phyloP scores from a whole-genome alignment of 2,329 filamentous ascomycete species.

The Cladosporium sp. region DNA sequence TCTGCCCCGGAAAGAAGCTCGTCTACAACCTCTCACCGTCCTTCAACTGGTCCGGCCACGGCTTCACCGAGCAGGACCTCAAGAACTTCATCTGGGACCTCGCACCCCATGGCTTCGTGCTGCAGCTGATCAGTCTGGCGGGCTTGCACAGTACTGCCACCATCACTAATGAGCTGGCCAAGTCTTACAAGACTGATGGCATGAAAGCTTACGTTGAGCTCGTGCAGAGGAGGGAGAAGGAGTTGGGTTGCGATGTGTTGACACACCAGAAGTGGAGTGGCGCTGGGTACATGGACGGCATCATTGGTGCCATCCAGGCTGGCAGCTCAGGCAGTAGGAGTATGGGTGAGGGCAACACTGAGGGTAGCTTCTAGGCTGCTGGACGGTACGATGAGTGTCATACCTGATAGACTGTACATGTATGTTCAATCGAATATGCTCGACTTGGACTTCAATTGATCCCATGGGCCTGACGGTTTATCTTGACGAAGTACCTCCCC shows the following conservation, averaged over 20 bases:
- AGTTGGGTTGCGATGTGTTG: conserved; percentile 84
- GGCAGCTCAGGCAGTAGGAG: conserved; percentile 86
- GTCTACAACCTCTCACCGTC: conserved; percentile 96
- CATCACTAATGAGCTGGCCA: conserved; percentile 72
- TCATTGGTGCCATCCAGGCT: conserved; percentile 85
- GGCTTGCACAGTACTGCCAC: conserved; percentile 65
- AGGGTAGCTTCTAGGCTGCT: conserved; percentile 51
- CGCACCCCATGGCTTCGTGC: conserved; percentile 75
- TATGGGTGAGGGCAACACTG: conserved; percentile 94
- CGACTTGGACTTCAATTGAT: not conserved
- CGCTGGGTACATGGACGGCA: conserved; percentile 78
- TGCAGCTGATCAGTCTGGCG: conserved; percentile 65
- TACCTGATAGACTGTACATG: not conserved
- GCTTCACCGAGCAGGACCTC: conserved; percentile 78
- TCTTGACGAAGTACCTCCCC: no score
- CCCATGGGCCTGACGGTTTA: no score
- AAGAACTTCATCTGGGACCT: conserved; percentile 97
- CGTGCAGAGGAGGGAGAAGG: conserved; percentile 86
- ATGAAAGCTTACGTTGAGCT: conserved; percentile 98
- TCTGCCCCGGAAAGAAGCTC: conserved; percentile 76
- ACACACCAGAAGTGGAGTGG: conserved; percentile 90
- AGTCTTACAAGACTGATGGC: conserved; percentile 81
- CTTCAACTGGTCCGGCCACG: conserved; percentile 98
- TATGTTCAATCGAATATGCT: not conserved
- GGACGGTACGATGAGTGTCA: not conserved